Base-by-base conservation (phyloP, 129 eudicot species). In the Kitagawia praeruptora region DNA sequence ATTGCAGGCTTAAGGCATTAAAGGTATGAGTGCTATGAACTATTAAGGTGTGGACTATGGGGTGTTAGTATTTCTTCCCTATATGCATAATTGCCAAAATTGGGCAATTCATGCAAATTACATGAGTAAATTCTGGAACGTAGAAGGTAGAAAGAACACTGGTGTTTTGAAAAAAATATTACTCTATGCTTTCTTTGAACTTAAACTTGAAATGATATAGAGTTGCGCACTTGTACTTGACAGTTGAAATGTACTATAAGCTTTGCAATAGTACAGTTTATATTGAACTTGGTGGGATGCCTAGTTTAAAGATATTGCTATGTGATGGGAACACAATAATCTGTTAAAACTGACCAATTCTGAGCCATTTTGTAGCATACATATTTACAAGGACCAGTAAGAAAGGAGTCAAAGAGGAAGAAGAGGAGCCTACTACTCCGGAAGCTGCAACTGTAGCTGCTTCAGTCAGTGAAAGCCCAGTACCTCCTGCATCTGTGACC, bases 351-450 rank as follows among this genome's bases (percentile, higher is more conserved):
- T 74, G 56, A 46, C 58, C 39, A 45, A 45, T 12, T n/a, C 58
- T 25, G 77, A 74, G 61, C 56, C 5, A 27, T 25, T 45, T 74
- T 86, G 83, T 78, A 95, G 98, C 91, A 79, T 95, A 95, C 78
- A 84, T 92, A 51, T 88, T 92, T 38, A 75, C 77, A 85, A 89
- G 98, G 84, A 89, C 95, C 28, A 87, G 79, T 82, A 85, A 87
- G 86, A 88, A 89, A 82, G 91, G 78, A 66, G 81, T 12, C 51
- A 38, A 75, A 44, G 84, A 84, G 64, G 98, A 85, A 75, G 88
- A 78, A 77, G 84, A 38, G 45, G 78, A 31, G 54, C 47, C 85
- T 27, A 76, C 89, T 72, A 75, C 82, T 78, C 42, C 87, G 39
- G 81, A 4, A 66, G 41, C 90, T 67, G 78, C 90, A 19, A 85